Percentiles rank a stretch among this genome's conserved stretches.
phyloP scores from a whole-genome alignment of 441 rosid species.

The Mallotus japonicus region DNA sequence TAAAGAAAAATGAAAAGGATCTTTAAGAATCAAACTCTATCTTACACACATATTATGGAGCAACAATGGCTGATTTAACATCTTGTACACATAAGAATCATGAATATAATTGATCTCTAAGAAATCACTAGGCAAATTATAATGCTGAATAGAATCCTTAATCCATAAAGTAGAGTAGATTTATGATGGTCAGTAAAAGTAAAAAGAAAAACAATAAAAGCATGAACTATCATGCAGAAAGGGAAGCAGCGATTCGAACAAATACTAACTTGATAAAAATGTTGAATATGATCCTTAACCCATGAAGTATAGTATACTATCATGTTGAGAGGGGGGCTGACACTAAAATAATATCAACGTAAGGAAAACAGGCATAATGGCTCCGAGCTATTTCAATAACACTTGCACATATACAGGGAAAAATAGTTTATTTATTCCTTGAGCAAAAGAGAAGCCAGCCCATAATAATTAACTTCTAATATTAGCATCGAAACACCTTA shows the following conservation, averaged over 20 bases:
- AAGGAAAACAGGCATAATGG: neutral
- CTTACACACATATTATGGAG: neutral
- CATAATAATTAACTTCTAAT: neutral
- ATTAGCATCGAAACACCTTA: neutral
- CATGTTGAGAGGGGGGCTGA: constrained; percentile 1
- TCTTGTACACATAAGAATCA: neutral
- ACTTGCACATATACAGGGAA: neutral
- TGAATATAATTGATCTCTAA: neutral
- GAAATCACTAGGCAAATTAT: too few relatives aligned
- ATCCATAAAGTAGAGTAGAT: too few relatives aligned
- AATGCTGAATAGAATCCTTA: too few relatives aligned
- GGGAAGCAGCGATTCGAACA: neutral
- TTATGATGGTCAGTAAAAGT: too few relatives aligned
- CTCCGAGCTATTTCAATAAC: too few relatives aligned
- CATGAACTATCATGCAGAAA: too few relatives aligned
- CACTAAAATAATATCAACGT: neutral
- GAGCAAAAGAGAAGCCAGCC: neutral
- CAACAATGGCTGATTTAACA: neutral
- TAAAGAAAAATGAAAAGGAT: neutral
- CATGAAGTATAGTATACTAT: neutral
- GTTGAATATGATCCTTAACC: neutral
- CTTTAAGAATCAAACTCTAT: neutral
- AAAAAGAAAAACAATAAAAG: too few relatives aligned
- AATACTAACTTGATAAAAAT: neutral
- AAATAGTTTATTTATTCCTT: neutral